Evolutionary conservation across 2,329 filamentous ascomycete genomes (phyloP).

Genomic region (Colletotrichum abscissum): DNA sequence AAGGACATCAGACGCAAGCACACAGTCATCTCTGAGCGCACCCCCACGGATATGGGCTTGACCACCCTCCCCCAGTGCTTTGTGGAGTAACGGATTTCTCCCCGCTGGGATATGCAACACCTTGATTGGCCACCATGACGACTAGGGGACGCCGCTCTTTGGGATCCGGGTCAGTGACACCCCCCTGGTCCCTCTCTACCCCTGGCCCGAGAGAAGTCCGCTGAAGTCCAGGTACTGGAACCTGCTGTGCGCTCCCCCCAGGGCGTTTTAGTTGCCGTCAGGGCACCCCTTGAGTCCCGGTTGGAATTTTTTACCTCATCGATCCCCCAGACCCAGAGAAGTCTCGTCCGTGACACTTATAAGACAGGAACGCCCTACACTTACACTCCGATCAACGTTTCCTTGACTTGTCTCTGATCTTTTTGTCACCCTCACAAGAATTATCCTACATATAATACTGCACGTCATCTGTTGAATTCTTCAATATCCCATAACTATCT

Average conservation of each 20-base stretch:
- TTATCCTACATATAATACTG: background rate
- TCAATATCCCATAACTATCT: background rate
- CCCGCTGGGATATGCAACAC: slow-evolving; percentile 7
- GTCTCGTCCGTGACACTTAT: slow-evolving; percentile 23
- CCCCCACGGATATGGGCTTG: slow-evolving; percentile 20
- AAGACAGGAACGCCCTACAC: slow-evolving; percentile 32
- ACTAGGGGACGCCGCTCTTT: slow-evolving; percentile 9
- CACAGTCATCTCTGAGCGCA: background rate
- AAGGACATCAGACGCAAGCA: slow-evolving; percentile 15
- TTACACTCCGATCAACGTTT: background rate
- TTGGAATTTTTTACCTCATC: slow-evolving; percentile 35
- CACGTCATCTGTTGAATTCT: slow-evolving; percentile 1
- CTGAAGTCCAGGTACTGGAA: slow-evolving; percentile 32
- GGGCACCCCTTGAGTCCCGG: slow-evolving; percentile 30
- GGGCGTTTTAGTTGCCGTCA: slow-evolving; percentile 35
- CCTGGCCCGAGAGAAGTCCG: slow-evolving; percentile 31
- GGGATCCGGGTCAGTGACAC: slow-evolving; percentile 29
- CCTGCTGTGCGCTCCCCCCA: slow-evolving; percentile 26
- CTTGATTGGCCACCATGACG: slow-evolving; percentile 20
- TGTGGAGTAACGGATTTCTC: slow-evolving; percentile 34
- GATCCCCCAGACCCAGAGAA: slow-evolving; percentile 15
- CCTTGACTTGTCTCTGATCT: background rate
- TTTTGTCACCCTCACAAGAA: slow-evolving; percentile 10
- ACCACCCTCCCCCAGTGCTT: slow-evolving; percentile 15
- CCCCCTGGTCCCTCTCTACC: slow-evolving; percentile 5